Percentiles rank a stretch among this genome's conserved stretches.
Evolutionary conservation across 805 yeast species (phyloP).

Genomic region (Debaryomyces maramus): DNA sequence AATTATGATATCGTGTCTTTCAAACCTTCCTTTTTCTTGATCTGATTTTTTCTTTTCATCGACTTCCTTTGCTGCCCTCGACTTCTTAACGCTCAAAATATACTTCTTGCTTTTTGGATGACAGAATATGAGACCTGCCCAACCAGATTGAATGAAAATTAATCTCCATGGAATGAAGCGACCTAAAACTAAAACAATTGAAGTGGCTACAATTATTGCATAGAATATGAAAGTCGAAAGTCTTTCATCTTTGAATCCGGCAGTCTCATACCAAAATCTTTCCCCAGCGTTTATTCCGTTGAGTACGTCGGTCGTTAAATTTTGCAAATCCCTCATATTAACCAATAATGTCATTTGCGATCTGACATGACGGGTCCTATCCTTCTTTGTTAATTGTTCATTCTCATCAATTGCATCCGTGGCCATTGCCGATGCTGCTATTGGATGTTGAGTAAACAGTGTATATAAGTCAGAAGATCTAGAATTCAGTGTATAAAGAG

Average conservation of each 20-base stretch:
- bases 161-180: conserved; percentile 65
- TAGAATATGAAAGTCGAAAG: conserved; percentile 59
- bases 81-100: conserved; percentile 18
- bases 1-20: conserved; percentile 56
- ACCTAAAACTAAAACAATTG: conserved; percentile 44
- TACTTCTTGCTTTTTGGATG: conserved; percentile 58
- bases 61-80: conserved; percentile 7
- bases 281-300: conserved; percentile 52
- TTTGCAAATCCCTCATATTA: conserved; percentile 75
- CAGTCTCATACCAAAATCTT: conserved; percentile 56
- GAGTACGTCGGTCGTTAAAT: conserved; percentile 56
- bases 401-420: background rate
- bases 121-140: conserved; percentile 51
- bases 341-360: conserved; percentile 47
- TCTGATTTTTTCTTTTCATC: conserved; percentile 4
- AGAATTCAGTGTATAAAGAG: conserved; percentile 6
- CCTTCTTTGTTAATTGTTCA: conserved; percentile 11
- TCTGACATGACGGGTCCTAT: conserved; percentile 20
- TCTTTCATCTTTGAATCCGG: conserved; percentile 70
- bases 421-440: background rate
- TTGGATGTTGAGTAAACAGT: conserved; percentile 3
- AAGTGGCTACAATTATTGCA: conserved; percentile 28
- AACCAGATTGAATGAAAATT: conserved; percentile 55
- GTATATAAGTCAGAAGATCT: conserved; percentile 6
- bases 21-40: conserved; percentile 20